Percentiles rank a stretch among this genome's conserved stretches.
Conservation (phyloP, 2,329 filamentous ascomycete genomes). For the Microsporum canis region DNA sequence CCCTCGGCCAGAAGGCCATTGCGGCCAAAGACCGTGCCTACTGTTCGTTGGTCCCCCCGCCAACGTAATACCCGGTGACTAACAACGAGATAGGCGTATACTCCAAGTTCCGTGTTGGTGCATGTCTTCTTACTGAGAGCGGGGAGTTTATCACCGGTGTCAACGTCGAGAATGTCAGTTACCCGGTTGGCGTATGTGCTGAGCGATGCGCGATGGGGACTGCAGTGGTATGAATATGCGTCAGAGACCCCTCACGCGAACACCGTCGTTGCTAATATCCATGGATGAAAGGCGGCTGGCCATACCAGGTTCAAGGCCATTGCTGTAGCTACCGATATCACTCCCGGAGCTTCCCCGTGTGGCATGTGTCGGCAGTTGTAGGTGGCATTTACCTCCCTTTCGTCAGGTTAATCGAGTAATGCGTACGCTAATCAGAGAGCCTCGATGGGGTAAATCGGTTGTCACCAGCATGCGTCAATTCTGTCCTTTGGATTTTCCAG, state of each 20-base stretch:
- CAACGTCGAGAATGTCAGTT: constrained; percentile 87
- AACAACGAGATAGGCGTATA: constrained; percentile 51
- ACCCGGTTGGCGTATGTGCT: constrained; percentile 90
- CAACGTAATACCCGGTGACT: not conserved
- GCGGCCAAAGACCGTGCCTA: constrained; percentile 71
- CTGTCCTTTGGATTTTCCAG: constrained; percentile 54
- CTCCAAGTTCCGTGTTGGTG: constrained; percentile 83
- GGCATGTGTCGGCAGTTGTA: constrained; percentile 94
- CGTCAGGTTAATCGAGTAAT: not conserved
- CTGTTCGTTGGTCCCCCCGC: constrained; percentile 42
- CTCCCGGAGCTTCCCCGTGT: constrained; percentile 59
- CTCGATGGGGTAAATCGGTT: constrained; percentile 6
- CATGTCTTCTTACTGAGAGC: constrained; percentile 55
- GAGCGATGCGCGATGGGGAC: constrained; percentile 81
- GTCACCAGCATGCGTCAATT: constrained; percentile 56
- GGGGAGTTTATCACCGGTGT: constrained; percentile 58
- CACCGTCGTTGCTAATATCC: not conserved
- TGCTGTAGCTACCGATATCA: constrained; percentile 72
- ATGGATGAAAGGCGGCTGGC: constrained; percentile 29
- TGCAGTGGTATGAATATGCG: constrained; percentile 45
- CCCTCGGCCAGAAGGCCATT: constrained; percentile 51
- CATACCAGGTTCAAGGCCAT: constrained; percentile 58
- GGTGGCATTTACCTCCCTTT: constrained; percentile 10
- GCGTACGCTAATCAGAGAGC: not conserved
- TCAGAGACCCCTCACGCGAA: not conserved